phyloP scores from a whole-genome alignment of 83 land plant species.

The Diphasiastrum complanatum region DNA sequence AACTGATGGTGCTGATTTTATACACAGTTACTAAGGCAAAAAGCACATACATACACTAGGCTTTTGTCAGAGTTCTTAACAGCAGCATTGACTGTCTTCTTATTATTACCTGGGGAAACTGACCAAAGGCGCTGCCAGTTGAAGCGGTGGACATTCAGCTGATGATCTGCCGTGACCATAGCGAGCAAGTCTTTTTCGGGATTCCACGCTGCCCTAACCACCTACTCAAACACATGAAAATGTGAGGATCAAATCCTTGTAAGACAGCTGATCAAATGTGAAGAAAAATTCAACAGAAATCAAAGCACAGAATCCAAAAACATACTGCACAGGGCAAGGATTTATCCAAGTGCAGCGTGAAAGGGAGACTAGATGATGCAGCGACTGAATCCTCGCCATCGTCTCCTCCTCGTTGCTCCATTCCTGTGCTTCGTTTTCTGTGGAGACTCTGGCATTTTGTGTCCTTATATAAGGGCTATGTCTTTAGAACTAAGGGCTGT shows the following conservation, averaged over 20 bases:
- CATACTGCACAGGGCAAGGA: conserved; percentile 59
- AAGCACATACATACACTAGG: no score
- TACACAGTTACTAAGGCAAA: no score
- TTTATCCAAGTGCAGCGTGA: conserved; percentile 86
- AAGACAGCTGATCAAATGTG: no score
- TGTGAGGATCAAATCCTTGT: no score
- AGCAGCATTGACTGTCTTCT: no score
- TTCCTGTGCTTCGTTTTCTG: no score
- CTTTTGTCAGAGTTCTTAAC: no score
- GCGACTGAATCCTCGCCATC: conserved; percentile 24
- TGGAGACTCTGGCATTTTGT: no score
- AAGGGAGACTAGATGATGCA: conserved; percentile 30
- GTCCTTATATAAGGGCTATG: no score
- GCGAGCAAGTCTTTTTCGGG: conserved; percentile 96
- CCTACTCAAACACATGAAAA: conserved; percentile 29
- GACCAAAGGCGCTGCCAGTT: conserved; percentile 98
- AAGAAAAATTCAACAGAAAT: neutral
- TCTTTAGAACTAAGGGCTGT: no score
- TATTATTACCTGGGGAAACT: conserved; percentile 73
- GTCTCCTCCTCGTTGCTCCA: no score
- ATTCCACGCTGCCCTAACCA: conserved; percentile 88
- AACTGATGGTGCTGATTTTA: no score
- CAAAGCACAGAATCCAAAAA: neutral
- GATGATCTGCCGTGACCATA: conserved; percentile 90
- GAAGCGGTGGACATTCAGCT: conserved; percentile 83